Evolutionary conservation across 2,329 filamentous ascomycete species (phyloP), one percentile per base, ranked within the genome.

Genomic region (Penicillium sp.): DNA sequence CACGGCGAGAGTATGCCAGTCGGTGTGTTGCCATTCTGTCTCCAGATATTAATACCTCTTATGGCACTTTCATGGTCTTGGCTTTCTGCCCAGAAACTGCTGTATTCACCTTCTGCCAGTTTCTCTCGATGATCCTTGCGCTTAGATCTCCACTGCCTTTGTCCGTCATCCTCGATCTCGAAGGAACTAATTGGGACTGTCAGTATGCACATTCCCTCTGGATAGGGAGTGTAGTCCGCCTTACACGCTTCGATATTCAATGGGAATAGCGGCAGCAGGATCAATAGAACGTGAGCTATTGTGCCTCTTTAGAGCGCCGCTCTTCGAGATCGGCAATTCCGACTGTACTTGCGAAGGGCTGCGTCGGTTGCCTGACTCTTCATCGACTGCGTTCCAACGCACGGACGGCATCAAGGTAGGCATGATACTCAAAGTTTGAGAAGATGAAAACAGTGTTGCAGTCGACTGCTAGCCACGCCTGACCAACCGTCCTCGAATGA

Each of bases 1-100:
- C 9, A 75, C 60, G 0, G 79, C 65, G 9, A 86, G 68, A 0
- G 71, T 80, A 64, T 89, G 85, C 82, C 85, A 86, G 59, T 87
- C 81, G 3, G 39, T 46, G 11, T 33, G 39, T 39, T 43, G 48
- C 48, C 48, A 50, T 40, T 47, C 48, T 50, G 13, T 32, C 8
- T 4, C 27, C 24, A 28, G 9, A 18, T 18, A 18, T 18, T 18
- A 18, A 18, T 18, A 18, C 18, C 18, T 18, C 18, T 18, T 18
- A 18, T 18, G 18, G 18, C 18, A 18, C 18, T 18, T 18, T 18
- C 2, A 9, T 4, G 27, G 8, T 9, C n/a, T 24, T 24, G n/a
- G 9, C 2, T 9, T 39, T 11, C 3, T 2, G 9, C 3, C 9
- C 12, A 12, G 24, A 3, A 9, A 4, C 27, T 12, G 32, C 18